Evolutionary conservation across 2,329 filamentous ascomycete genomes (phyloP), one percentile per base, ranked within the genome.

Genomic region (Xylariaceae sp.): DNA sequence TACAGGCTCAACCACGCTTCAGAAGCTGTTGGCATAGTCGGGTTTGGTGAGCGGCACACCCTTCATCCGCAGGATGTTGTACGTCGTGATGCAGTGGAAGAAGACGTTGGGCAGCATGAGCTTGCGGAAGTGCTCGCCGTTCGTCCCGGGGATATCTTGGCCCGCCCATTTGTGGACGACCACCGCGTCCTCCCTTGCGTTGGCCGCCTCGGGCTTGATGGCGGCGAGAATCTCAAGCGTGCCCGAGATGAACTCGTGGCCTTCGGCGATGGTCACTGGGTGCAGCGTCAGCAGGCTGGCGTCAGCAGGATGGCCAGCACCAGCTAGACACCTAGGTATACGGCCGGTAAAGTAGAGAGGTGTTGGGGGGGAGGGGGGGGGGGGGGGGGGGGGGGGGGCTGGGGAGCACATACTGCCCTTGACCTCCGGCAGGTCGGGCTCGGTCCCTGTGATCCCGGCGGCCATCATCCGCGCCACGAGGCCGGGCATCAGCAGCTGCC

Each of bases 41-140:
- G 40, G 25, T 65, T 83, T 83, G 21, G 75, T 76, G 13, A 84
- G n/a, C 0, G 63, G 58, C 17, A 80, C 72, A 2, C 78, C 79
- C 56, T 75, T 67, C 48, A 65, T 68, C 39, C 79, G 63, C 51
- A 83, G 49, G 35, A 83, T 74, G 15, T 56, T 62, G 58, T 83
- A 83, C 8, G 72, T 64, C 10, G 66, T 77, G 3, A 56, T 65
- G 11, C 73, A 43, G 50, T 83, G 80, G 57, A 83, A 84, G 59
- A 66, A 80, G 45, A 80, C 56, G 48, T 82, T 80, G 15, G 78
- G 76, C 27, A 77, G 35, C 4, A 57, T 63, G 52, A 67, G 75
- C 3, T 57, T 56, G 25, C 56, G 49, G 15, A 72, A 48, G 49
- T 74, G 81, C 2, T 60, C 54, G 29, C 43, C 19, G 30, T 44